Conservation (phyloP, 441 rosid genomes). For the Syzygium malaccense region DNA sequence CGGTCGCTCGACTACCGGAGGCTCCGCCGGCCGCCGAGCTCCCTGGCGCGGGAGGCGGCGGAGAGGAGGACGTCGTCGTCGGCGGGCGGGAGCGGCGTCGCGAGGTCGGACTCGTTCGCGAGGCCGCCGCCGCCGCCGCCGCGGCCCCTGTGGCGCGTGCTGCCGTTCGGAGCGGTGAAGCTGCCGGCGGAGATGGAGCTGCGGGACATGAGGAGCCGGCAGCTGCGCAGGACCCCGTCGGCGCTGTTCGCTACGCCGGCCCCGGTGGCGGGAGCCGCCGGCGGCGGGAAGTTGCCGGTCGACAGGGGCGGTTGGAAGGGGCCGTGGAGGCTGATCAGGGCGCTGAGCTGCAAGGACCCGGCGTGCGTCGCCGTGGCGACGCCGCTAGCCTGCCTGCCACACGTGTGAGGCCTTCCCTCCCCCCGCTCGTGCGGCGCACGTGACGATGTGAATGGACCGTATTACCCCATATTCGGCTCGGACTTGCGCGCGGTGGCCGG, state of each 20-base stretch:
- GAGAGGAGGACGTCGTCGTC: constrained; percentile 18
- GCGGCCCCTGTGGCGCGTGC: constrained; percentile 61
- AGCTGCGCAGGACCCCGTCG: constrained; percentile 43
- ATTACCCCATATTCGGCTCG: background rate
- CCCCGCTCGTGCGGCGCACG: constrained; percentile 24
- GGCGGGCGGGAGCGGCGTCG: constrained; percentile 17
- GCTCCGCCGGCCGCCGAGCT: constrained; percentile 17
- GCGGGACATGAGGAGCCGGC: constrained; percentile 66
- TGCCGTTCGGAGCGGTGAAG: constrained; percentile 62
- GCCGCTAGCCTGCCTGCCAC: constrained; percentile 18
- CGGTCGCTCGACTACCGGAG: constrained; percentile 50
- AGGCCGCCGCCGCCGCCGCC: constrained; percentile 6
- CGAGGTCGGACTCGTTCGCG: constrained; percentile 13
- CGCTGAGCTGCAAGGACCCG: constrained; percentile 63
- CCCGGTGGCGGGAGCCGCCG: background rate
- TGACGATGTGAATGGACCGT: background rate
- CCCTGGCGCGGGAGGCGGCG: constrained; percentile 3
- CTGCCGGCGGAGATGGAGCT: constrained; percentile 64
- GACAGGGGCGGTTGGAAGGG: constrained; percentile 26
- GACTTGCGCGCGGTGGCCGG: background rate
- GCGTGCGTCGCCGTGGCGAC: constrained; percentile 52
- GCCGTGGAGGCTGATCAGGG: constrained; percentile 48
- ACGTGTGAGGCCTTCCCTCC: background rate
- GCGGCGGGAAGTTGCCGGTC: background rate
- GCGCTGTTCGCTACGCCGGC: constrained; percentile 23